Evolutionary conservation across 345 rosid genomes (phyloP).

Genomic region (Brassica nigra): DNA sequence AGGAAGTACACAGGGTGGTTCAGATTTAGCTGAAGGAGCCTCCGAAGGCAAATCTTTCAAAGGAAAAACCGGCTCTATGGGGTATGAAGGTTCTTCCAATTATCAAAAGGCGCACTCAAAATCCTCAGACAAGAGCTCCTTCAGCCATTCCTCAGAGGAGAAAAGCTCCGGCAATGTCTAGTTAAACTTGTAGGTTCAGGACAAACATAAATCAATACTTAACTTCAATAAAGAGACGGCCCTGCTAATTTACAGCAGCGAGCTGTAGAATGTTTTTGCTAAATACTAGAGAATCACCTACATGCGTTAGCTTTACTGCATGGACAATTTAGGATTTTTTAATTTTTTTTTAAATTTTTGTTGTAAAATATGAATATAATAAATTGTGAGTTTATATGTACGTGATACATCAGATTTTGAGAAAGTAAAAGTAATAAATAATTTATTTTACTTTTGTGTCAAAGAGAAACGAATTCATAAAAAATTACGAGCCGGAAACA

Average conservation of each 20-base stretch:
- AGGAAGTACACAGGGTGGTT: neutral
- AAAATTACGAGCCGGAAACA: neutral
- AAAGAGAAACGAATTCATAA: neutral
- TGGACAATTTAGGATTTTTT: neutral
- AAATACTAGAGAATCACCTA: conserved; percentile 2
- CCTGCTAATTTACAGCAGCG: conserved; percentile 25
- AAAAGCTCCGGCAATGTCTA: neutral
- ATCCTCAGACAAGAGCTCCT: neutral
- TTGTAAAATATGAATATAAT: neutral
- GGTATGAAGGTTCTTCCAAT: neutral
- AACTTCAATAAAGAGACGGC: conserved; percentile 28
- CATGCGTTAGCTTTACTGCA: neutral
- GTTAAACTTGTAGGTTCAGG: neutral
- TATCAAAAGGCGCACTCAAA: conserved; percentile 20
- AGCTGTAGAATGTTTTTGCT: conserved; percentile 20
- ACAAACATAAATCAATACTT: conserved; percentile 4
- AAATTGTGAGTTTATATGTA: neutral
- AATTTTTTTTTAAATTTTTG: neutral
- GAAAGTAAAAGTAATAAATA: neutral
- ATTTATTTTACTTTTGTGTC: neutral
- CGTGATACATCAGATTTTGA: neutral
- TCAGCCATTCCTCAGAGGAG: neutral
- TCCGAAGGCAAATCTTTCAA: neutral
- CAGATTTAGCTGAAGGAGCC: neutral
- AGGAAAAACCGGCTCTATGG: neutral